Evolutionary conservation across 179 eudicot genomes (phyloP).

Genomic region (Actinidia arguta): DNA sequence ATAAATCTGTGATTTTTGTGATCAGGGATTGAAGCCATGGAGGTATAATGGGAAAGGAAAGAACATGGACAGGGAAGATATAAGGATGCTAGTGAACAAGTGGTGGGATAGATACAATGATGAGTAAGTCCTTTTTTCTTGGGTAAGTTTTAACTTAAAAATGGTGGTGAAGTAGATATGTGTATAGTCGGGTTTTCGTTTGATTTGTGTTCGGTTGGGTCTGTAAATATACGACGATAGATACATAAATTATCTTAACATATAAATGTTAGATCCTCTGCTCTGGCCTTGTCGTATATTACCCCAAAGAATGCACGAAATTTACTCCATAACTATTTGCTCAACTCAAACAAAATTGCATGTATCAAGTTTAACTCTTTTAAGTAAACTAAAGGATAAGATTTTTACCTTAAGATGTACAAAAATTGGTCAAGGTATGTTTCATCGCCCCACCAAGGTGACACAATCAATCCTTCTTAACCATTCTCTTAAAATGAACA

Average conservation of each 20-base stretch:
- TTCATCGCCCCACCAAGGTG: conserved; percentile 70
- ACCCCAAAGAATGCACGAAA: no score
- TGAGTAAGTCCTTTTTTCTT: conserved; percentile 9
- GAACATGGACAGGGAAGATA: conserved; percentile 82
- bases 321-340: no score
- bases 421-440: not conserved
- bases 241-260: not conserved
- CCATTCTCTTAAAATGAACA: no score
- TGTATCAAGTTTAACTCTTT: not conserved
- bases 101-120: conserved; percentile 63
- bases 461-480: conserved; percentile 87
- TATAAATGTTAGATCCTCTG: not conserved
- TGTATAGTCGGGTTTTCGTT: not conserved
- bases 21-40: conserved; percentile 74
- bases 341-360: not conserved
- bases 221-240: not conserved
- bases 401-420: not conserved
- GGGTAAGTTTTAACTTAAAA: not conserved
- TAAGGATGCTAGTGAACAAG: conserved; percentile 60
- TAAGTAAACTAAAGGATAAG: no score
- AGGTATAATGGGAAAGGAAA: conserved; percentile 67
- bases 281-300: no score
- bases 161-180: not conserved
- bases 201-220: not conserved
- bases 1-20: not conserved